Conservation (phyloP, 495 filamentous ascomycete genomes). For the Xylaria telfairii region DNA sequence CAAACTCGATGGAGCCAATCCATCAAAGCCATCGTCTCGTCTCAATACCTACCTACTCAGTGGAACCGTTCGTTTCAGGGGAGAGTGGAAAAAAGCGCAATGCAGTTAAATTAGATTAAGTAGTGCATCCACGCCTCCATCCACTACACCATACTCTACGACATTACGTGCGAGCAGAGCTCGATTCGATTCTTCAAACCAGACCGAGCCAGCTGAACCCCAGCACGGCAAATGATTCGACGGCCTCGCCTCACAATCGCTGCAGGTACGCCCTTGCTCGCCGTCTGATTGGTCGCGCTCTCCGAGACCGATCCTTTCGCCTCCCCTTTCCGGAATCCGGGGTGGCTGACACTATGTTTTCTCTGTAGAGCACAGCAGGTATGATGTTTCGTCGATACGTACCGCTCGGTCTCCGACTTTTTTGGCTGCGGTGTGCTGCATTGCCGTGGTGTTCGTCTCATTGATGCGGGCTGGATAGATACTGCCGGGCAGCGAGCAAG, state of each 20-base stretch:
- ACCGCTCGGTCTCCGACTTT: not conserved
- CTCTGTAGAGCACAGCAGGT: too few relatives aligned
- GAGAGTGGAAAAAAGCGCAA: not conserved
- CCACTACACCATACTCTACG: too few relatives aligned
- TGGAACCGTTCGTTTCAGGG: not conserved
- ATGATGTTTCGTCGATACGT: not conserved
- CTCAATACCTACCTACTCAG: not conserved
- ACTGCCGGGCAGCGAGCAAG: slow-evolving; percentile 8
- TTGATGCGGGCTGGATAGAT: not conserved
- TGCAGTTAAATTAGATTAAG: not conserved
- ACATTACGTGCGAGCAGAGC: too few relatives aligned
- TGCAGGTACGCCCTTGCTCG: not conserved
- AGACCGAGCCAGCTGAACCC: not conserved
- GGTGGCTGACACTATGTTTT: too few relatives aligned
- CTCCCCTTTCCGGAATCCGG: not conserved
- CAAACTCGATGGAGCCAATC: too few relatives aligned
- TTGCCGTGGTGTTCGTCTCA: not conserved
- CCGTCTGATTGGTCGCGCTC: not conserved
- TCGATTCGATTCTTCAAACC: not conserved
- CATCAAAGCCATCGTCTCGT: not conserved
- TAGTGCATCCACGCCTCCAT: not conserved
- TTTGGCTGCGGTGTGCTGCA: not conserved
- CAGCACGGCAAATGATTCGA: not conserved
- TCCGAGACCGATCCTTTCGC: slow-evolving; percentile 5
- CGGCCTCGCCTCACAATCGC: not conserved